Base-by-base conservation (phyloP, 2,329 filamentous ascomycete genomes). In the Neurospora crassa region DNA sequence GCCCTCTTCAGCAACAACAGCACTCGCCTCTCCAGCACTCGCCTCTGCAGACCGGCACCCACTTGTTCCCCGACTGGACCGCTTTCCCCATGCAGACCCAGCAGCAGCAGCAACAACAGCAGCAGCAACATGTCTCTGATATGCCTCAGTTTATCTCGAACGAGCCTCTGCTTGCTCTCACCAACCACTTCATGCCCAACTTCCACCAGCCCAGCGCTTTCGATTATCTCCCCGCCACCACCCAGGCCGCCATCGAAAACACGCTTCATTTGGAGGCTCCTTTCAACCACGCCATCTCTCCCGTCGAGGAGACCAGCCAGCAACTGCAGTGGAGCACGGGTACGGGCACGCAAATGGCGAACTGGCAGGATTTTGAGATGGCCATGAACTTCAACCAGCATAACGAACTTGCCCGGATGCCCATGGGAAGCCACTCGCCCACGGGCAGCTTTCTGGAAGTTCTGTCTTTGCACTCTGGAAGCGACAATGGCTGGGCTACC, bases 401-500 rank as follows among this genome's bases (percentile, higher is more conserved):
- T 1, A 82, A 87, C 78, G 81, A 80, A 8, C 78, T 85, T 8
- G 79, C 81, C 5, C 80, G 82, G 18, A 80, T 83, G 67, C 86
- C 84, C 76, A 76, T 86, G 72, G 85, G 83, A 71, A 88, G 83
- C 79, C 90, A 88, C 77, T 94, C 92, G 45, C 92, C 92, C 0
- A 92, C 90, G 1, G 90, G 92, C 76, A 92, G 91, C 40, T 94
- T 93, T 80, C 84, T 97, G 67, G 94, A 97, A 81, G 92, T 97
- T 42, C 84, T 95, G 68, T 97, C 95, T 7, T 84, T 97, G 63
- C 87, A 88, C 34, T 91, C 90, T 71, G 93, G 93, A 74, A 92
- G 92, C 78, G 94, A 96, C 76, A 92, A 94, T 76, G 92, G 93
- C 71, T 98, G 94, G 94, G 89, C 89, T 69, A 88, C 92, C 75